A percentile compares a stretch with the other conserved stretches of the same genome.
Conservation (phyloP, 345 rosid genomes). For the Lumnitzera racemosa region DNA sequence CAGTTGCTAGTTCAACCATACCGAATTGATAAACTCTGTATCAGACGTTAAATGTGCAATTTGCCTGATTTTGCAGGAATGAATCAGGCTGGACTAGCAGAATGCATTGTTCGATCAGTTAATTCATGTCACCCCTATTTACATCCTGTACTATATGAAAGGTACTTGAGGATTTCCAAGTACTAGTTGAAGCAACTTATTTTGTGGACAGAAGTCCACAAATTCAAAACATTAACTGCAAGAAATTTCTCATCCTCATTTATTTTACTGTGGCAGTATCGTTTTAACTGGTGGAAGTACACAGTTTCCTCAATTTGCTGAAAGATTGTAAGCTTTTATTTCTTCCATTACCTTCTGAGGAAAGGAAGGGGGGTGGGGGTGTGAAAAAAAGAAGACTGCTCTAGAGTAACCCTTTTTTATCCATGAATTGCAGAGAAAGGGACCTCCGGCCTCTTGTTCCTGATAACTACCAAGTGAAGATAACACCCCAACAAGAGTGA, state of each 20-base stretch:
- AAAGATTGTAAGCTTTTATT: conserved; percentile 62
- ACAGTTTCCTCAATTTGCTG: conserved; percentile 64
- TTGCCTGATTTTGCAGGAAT: conserved; percentile 43
- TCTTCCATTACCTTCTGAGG: not conserved
- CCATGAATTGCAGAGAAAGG: conserved; percentile 44
- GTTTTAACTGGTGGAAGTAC: conserved; percentile 94
- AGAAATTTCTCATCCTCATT: conserved; percentile 6
- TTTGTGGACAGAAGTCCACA: not conserved
- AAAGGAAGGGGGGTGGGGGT: too few species aligned
- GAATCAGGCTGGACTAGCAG: conserved; percentile 96
- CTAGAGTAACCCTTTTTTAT: not conserved
- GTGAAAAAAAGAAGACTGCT: not conserved
- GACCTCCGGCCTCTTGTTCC: conserved; percentile 97
- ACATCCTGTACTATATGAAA: conserved; percentile 84
- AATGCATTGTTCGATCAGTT: conserved; percentile 89
- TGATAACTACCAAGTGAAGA: conserved; percentile 68
- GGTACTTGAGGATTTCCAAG: conserved; percentile 28
- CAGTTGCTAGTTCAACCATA: not conserved
- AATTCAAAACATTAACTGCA: not conserved
- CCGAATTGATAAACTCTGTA: not conserved
- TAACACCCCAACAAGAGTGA: conserved; percentile 85
- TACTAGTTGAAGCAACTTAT: too few species aligned
- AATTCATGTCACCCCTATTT: conserved; percentile 75
- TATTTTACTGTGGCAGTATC: conserved; percentile 44
- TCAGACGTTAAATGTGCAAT: conserved; percentile 2